These are phyloP conservation scores for Ogataea degrootiae DNA, from an alignment of 805 yeast species.

Conservation along the genomic window DNA sequence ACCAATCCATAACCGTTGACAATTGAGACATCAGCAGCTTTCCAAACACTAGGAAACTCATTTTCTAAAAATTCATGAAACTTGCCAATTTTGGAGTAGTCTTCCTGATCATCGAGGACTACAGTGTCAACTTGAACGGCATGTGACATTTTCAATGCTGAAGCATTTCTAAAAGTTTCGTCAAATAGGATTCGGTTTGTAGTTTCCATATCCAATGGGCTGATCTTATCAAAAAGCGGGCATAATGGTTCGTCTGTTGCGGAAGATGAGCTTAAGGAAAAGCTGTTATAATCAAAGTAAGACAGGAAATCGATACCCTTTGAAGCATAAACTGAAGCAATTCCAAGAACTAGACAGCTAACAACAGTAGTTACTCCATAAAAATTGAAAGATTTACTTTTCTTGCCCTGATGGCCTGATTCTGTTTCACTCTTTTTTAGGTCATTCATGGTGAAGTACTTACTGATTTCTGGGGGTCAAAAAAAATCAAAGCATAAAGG, in stretches of 20 bases:
- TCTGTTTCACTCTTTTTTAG: too few relatives aligned
- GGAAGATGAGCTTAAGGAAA: too few relatives aligned
- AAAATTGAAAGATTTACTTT: too few relatives aligned
- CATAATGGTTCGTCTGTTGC: background rate
- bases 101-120: slow-evolving; percentile 39
- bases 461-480: too few relatives aligned
- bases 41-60: slow-evolving; percentile 51
- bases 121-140: slow-evolving; percentile 49
- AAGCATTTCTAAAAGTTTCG: slow-evolving; percentile 25
- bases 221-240: background rate
- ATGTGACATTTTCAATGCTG: slow-evolving; percentile 38
- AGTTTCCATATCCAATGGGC: background rate
- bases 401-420: too few relatives aligned
- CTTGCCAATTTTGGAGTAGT: slow-evolving; percentile 37
- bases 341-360: too few relatives aligned
- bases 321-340: too few relatives aligned
- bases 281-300: too few relatives aligned
- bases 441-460: too few relatives aligned
- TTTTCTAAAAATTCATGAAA: slow-evolving; percentile 50
- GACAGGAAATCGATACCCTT: too few relatives aligned
- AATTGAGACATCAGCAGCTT: slow-evolving; percentile 43
- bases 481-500: too few relatives aligned
- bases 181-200: slow-evolving; percentile 27
- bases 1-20: slow-evolving; percentile 61
- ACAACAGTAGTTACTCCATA: too few relatives aligned